Evolutionary conservation across 345 rosid species (phyloP).

Genomic region (Zanthoxylum bungeanum): DNA sequence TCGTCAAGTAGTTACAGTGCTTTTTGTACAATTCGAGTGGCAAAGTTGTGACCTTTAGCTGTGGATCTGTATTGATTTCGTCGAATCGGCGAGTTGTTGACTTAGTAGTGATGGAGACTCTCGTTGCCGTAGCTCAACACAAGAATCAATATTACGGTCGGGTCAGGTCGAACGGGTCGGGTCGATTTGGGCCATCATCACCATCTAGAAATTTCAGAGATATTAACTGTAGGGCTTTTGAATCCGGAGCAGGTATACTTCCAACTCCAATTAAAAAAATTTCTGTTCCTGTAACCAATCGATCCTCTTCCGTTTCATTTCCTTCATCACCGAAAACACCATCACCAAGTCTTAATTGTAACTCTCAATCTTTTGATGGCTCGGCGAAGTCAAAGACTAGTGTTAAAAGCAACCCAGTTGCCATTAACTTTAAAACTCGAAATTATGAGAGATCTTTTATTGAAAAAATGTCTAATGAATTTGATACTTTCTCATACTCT

Average conservation of each 20-base stretch:
- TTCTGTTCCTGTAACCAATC: slow-evolving; percentile 32
- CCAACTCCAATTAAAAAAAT: slow-evolving; percentile 51
- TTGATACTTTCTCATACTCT: slow-evolving; percentile 43
- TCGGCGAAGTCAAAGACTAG: slow-evolving; percentile 9
- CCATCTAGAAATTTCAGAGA: slow-evolving; percentile 57
- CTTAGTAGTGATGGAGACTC: slow-evolving; percentile 65
- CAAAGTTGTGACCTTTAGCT: slow-evolving; percentile 24
- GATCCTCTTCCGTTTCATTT: slow-evolving; percentile 12
- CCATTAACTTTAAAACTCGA: slow-evolving; percentile 34
- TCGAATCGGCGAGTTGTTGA: slow-evolving; percentile 1
- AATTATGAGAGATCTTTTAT: slow-evolving; percentile 23
- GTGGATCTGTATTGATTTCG: slow-evolving; percentile 13
- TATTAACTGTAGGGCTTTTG: slow-evolving; percentile 71
- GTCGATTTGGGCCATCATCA: slow-evolving; percentile 44
- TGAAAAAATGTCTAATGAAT: slow-evolving; percentile 34
- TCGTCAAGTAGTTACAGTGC: slow-evolving; percentile 8
- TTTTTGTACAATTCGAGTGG: neutral
- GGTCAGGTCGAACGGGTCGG: slow-evolving; percentile 40
- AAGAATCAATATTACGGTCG: slow-evolving; percentile 53
- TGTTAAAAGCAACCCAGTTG: slow-evolving; percentile 48
- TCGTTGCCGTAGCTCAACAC: slow-evolving; percentile 65
- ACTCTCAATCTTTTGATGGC: slow-evolving; percentile 15
- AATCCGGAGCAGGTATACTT: slow-evolving; percentile 69
- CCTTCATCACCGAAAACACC: slow-evolving; percentile 32
- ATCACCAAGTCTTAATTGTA: slow-evolving; percentile 12